Evolutionary conservation across 2,329 filamentous ascomycete genomes (phyloP), one percentile per base, ranked within the genome.

Genomic region (Aspergillus calidoustus): DNA sequence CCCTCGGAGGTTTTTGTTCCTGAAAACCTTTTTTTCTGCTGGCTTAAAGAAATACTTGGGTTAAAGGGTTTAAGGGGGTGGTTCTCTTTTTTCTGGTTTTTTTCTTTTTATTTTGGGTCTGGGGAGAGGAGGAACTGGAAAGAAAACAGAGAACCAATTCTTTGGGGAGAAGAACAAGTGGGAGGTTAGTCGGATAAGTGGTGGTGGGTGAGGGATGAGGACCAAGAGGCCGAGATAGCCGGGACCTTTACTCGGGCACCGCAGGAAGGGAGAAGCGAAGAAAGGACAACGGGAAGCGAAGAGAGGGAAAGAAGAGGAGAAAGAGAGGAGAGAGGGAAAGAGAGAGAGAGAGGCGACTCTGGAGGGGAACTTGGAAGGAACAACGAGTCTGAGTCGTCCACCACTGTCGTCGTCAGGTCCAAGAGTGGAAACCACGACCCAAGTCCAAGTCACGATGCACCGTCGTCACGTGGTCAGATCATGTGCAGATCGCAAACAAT

Each of bases 1-100:
- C 62, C 60, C 66, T 69, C 64, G 64, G 66, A 68, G 60, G 64
- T 61, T 64, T 67, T 69, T 64, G 62, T 64, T 65, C 59, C 64
- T 66, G 60, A 57, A 61, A 59, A 59, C 60, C 62, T 64, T 60
- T 57, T 55, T 65, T 55, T 48, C 53, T 58, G 31, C 43, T 50
- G 54, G 52, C 55, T 54, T 46, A 57, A 51, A 62, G 54, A 59
- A 15, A 66, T 63, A 57, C 48, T 58, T 44, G 34, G 13, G n/a
- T 50, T 49, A 38, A 41, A 44, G 22, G 8, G 44, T 41, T 57
- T 57, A 57, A 48, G 50, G 46, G 54, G 31, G 23, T 3, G 46
- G 46, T 30, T 50, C 30, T 17, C 31, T 57, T 47, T 41, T 50
- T 28, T 43, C 50, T 50, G 61, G 55, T 58, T 56, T 60, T 56